These are phyloP conservation scores for Coniochaeta pulveracea DNA, from an alignment of 2,329 filamentous ascomycete genomes.

Conservation along the genomic window DNA sequence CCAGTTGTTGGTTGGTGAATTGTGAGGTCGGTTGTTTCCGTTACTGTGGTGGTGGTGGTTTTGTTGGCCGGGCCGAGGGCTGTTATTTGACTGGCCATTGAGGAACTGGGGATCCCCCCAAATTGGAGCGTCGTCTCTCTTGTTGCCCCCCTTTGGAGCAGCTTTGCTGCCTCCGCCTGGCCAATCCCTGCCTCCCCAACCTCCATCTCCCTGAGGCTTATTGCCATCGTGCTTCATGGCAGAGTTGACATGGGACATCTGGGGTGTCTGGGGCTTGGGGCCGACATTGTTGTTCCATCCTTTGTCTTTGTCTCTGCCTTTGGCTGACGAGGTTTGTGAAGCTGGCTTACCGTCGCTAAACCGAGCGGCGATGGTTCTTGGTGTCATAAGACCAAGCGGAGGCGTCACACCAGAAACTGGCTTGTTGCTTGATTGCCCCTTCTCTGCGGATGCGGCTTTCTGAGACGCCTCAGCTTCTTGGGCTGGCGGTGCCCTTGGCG, in stretches of 20 bases:
- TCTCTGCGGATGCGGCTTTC: not conserved
- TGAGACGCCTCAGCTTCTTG: not conserved
- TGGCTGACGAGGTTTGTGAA: conserved; percentile 3
- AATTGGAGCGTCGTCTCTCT: conserved; percentile 2
- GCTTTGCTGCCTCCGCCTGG: too few species aligned
- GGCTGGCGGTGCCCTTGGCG: not conserved
- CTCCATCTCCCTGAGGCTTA: not conserved
- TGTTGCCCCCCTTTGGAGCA: too few species aligned
- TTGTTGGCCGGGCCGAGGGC: conserved; percentile 1
- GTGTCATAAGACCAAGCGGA: conserved; percentile 3
- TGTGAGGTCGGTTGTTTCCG: conserved; percentile 5
- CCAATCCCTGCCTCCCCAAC: not conserved
- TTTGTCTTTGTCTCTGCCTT: conserved; percentile 8
- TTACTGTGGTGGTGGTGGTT: conserved; percentile 5
- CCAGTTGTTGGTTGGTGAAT: conserved; percentile 2
- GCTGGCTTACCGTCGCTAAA: conserved; percentile 4
- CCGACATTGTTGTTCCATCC: conserved; percentile 17
- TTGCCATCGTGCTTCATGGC: not conserved
- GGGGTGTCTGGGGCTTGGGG: conserved; percentile 9
- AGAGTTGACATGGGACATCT: not conserved
- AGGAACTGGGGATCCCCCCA: too few species aligned
- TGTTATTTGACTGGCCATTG: too few species aligned
- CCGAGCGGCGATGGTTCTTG: conserved; percentile 1
- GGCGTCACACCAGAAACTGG: not conserved
- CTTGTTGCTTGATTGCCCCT: not conserved